Base-by-base conservation (phyloP, 441 rosid genomes). In the Rhodomyrtus psidioides region DNA sequence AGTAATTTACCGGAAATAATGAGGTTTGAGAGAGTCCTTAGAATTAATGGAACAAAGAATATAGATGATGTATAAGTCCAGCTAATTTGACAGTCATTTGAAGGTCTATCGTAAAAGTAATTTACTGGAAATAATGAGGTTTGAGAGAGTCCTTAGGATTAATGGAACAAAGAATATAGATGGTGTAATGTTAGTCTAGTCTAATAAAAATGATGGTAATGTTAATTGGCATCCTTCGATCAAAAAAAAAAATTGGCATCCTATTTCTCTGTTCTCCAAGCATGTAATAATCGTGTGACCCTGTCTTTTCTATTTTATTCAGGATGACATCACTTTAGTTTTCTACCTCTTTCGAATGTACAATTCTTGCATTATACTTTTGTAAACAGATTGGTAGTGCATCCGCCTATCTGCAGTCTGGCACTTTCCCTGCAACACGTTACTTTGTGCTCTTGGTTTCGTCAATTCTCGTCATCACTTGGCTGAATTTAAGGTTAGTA, bases 401-500 rank as follows among this genome's bases (percentile, higher is more conserved):
- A 34, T 92, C 94, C 10, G 96, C 98, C 23, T 95, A 94, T 88
- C 87, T 93, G 74, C 93, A 95, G 88, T 92, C 96, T 2, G 97
- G 99, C 54, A 54, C 89, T 12, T 93, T 95, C 88, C 84, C 89
- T 8, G 85, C 88, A 60, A 84, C 83, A 86, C 95, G 95, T 81
- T 97, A 93, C 84, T 88, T 89, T 82, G 55, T 83, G 55, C 94
- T 95, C 82, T 90, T 97, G 93, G 91, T 88, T 91, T 95, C 98
- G 82, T 97, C 99, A n/a, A 21, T 95, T 81, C 91, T 95, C 70
- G 89, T 95, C 58, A 95, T 97, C 85, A 89, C 95, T 62, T 97
- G 98, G 98, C 94, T 97, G 58, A 97, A 97, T 88, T 86, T 97
- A 87, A 95, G 99, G 99, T 93, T 81, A 81, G 88, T 89, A 87